phyloP scores from a whole-genome alignment of 306 rosid genomes.

The Hippophae rhamnoides region DNA sequence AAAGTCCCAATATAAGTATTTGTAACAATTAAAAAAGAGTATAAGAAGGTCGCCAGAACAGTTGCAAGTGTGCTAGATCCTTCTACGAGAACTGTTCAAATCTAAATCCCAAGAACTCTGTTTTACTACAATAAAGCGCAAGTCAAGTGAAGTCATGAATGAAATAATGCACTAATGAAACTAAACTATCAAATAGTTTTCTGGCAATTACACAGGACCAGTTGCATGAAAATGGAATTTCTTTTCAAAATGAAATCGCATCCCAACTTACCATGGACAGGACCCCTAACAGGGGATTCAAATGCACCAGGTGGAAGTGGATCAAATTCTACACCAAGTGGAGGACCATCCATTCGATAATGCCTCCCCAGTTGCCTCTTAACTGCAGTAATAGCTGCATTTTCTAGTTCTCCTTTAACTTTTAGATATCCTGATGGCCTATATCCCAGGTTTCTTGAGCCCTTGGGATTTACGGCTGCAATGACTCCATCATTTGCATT shows the following conservation, averaged over 20 bases:
- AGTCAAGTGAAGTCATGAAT: no score
- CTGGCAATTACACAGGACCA: background rate
- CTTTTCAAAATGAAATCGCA: background rate
- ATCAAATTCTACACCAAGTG: constrained; percentile 75
- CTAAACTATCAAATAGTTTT: background rate
- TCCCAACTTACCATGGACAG: constrained; percentile 49
- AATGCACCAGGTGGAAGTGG: constrained; percentile 92
- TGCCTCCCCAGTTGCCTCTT: constrained; percentile 83
- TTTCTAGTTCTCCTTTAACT: constrained; percentile 89
- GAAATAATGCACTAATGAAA: no score
- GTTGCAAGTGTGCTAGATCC: no score
- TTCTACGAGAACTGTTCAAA: no score
- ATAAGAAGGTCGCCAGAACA: no score
- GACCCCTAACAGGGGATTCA: constrained; percentile 48
- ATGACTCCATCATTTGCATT: constrained; percentile 45
- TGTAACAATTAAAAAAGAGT: no score
- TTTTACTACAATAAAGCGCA: no score
- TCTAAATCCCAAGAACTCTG: no score
- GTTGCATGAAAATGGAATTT: background rate
- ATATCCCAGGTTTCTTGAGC: constrained; percentile 39
- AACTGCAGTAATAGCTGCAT: constrained; percentile 95
- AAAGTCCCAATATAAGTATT: no score
- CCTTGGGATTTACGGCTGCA: constrained; percentile 52
- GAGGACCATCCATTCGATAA: constrained; percentile 79
- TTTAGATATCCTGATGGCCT: constrained; percentile 94